A percentile compares a stretch with the other conserved stretches of the same genome.
These are phyloP conservation scores for Gracilaria caudata DNA, from an alignment of 23 red algal genomes.

Conservation along the genomic window DNA sequence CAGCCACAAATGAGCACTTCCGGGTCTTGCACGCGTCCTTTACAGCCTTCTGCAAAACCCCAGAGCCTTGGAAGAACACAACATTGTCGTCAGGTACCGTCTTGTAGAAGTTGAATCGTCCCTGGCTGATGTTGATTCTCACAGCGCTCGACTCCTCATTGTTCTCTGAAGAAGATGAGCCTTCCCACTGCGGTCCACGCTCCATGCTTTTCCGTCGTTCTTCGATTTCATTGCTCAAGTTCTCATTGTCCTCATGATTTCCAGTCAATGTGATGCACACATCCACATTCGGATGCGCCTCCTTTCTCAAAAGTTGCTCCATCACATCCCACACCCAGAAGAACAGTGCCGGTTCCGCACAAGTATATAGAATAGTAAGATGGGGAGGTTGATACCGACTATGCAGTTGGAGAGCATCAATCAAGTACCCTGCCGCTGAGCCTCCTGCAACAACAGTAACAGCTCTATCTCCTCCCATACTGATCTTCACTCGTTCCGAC, in stretches of 20 bases:
- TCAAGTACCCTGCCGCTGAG: conserved; percentile 34
- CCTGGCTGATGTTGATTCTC: conserved; percentile 9
- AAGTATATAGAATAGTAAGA: conserved; percentile 37
- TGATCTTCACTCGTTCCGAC: conserved; percentile 18
- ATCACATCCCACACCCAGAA: conserved; percentile 6
- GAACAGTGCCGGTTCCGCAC: conserved; percentile 17
- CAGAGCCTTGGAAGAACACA: conserved; percentile 48
- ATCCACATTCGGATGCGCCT: not conserved
- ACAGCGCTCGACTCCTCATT: not conserved
- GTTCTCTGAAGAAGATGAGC: not conserved
- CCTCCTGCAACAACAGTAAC: conserved; percentile 37
- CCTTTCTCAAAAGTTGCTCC: not conserved
- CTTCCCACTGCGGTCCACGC: not conserved
- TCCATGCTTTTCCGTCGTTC: not conserved
- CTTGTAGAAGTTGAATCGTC: conserved; percentile 30
- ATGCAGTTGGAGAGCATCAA: conserved; percentile 45
- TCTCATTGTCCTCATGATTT: not conserved
- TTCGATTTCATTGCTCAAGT: not conserved
- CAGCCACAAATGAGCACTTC: conserved; percentile 19
- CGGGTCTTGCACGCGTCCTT: conserved; percentile 16
- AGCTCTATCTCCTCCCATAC: not conserved
- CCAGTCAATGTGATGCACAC: conserved; percentile 33
- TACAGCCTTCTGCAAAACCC: conserved; percentile 29
- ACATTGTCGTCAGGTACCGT: not conserved
- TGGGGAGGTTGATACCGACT: not conserved